A percentile compares a stretch with the other conserved stretches of the same genome.
These are phyloP conservation scores for Alternaria gansuensis DNA, from an alignment of 2,329 filamentous ascomycete genomes.

Conservation along the genomic window DNA sequence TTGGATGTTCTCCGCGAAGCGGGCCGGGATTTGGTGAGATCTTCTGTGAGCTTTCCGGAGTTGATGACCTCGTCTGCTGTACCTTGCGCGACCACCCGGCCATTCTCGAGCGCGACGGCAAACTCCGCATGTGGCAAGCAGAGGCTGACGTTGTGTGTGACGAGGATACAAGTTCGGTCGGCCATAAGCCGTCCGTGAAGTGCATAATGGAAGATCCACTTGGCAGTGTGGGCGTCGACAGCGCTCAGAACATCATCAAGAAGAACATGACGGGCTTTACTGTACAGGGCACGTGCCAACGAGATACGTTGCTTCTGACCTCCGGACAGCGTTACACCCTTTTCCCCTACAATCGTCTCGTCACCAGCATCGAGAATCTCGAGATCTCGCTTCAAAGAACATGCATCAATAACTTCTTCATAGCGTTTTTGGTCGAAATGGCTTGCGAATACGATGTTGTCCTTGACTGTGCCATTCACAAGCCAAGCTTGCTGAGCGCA, in stretches of 20 bases:
- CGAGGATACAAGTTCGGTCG: slow-evolving; percentile 88
- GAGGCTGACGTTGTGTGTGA: slow-evolving; percentile 93
- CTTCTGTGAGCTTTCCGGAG: slow-evolving; percentile 89
- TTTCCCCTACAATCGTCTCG: slow-evolving; percentile 93
- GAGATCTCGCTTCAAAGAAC: slow-evolving; percentile 88
- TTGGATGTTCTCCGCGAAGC: slow-evolving; percentile 75
- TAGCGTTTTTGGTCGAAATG: slow-evolving; percentile 84
- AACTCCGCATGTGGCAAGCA: slow-evolving; percentile 82
- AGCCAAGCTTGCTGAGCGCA: slow-evolving; percentile 98
- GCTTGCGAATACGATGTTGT: slow-evolving; percentile 92
- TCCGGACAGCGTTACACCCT: slow-evolving; percentile 94
- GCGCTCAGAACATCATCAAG: slow-evolving; percentile 96
- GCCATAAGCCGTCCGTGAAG: slow-evolving; percentile 89
- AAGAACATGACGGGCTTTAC: slow-evolving; percentile 87
- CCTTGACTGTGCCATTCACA: slow-evolving; percentile 92
- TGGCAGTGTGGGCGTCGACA: slow-evolving; percentile 95
- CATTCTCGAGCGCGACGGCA: slow-evolving; percentile 87
- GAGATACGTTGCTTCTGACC: slow-evolving; percentile 98
- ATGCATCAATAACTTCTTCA: slow-evolving; percentile 86
- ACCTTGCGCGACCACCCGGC: slow-evolving; percentile 80
- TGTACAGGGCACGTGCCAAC: slow-evolving; percentile 95
- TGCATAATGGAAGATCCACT: slow-evolving; percentile 97
- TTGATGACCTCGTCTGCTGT: slow-evolving; percentile 78
- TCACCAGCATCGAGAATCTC: slow-evolving; percentile 93
- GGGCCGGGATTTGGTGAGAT: slow-evolving; percentile 77